Percentiles rank a stretch among this genome's conserved stretches.
phyloP scores from a whole-genome alignment of 306 rosid genomes.

The Pachyrhizus erosus region DNA sequence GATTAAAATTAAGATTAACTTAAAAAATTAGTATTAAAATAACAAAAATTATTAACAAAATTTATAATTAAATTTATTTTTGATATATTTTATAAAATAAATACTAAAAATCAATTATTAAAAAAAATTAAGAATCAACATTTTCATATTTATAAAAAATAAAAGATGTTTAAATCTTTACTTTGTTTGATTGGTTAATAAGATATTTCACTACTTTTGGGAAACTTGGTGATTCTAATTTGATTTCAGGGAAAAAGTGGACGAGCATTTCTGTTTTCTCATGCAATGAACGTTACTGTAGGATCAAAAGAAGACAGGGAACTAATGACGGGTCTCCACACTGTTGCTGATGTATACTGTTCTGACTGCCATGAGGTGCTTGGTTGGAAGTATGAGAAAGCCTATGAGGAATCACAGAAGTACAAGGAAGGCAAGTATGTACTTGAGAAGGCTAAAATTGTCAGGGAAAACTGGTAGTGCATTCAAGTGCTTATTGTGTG shows the following conservation, averaged over 20 bases:
- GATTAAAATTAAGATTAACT: too few species aligned
- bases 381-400: slow-evolving; percentile 76
- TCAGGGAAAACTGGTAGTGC: slow-evolving; percentile 30
- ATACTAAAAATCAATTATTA: too few species aligned
- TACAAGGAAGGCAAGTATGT: slow-evolving; percentile 55
- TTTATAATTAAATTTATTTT: too few species aligned
- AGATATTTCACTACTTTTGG: neutral
- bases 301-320: slow-evolving; percentile 55
- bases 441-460: slow-evolving; percentile 53
- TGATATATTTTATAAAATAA: too few species aligned
- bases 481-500: too few species aligned
- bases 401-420: slow-evolving; percentile 59
- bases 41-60: too few species aligned
- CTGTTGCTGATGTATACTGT: slow-evolving; percentile 63
- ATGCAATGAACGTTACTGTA: slow-evolving; percentile 47
- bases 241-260: slow-evolving; percentile 72
- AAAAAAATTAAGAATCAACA: too few species aligned
- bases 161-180: too few species aligned
- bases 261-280: slow-evolving; percentile 67
- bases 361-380: slow-evolving; percentile 56
- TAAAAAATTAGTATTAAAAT: too few species aligned
- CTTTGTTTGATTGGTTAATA: too few species aligned
- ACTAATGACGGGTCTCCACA: slow-evolving; percentile 63
- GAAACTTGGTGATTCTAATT: neutral
- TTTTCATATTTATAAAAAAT: too few species aligned